phyloP scores from a whole-genome alignment of 2,329 filamentous ascomycete genomes.

The Botryotinia globosa region DNA sequence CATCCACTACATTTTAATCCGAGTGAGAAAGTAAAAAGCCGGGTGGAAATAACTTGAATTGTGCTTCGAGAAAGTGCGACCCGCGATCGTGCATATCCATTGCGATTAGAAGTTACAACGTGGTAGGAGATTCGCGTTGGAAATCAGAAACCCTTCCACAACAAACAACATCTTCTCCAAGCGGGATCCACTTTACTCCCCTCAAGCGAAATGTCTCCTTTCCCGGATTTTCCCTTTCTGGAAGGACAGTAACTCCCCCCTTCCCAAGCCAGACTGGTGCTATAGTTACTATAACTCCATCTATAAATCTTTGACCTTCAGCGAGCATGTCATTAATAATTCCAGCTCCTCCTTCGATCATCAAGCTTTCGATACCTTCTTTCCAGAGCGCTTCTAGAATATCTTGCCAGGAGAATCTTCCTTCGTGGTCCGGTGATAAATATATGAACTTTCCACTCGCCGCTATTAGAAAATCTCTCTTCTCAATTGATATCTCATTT shows the following conservation, averaged over 20 bases:
- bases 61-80: neutral
- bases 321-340: constrained; percentile 81
- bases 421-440: neutral
- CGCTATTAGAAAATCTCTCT: constrained; percentile 11
- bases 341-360: constrained; percentile 84
- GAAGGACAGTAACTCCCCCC: constrained; percentile 77
- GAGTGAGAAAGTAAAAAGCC: neutral
- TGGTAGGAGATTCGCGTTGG: too few relatives aligned
- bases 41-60: neutral
- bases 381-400: neutral
- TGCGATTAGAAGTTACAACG: neutral
- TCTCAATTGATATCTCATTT: neutral
- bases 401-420: neutral
- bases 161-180: constrained; percentile 31
- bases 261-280: constrained; percentile 87
- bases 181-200: constrained; percentile 27
- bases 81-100: neutral
- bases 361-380: constrained; percentile 63
- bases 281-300: constrained; percentile 82
- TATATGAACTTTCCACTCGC: constrained; percentile 24
- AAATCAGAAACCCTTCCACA: constrained; percentile 21
- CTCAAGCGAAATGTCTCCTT: constrained; percentile 22
- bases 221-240: constrained; percentile 39
- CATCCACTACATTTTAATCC: neutral
- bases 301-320: constrained; percentile 59